Percentiles rank a stretch among this genome's conserved stretches.
These are phyloP conservation scores for Phytophthora hybrid DNA, from an alignment of 352 stramenopile species.

Conservation along the genomic window DNA sequence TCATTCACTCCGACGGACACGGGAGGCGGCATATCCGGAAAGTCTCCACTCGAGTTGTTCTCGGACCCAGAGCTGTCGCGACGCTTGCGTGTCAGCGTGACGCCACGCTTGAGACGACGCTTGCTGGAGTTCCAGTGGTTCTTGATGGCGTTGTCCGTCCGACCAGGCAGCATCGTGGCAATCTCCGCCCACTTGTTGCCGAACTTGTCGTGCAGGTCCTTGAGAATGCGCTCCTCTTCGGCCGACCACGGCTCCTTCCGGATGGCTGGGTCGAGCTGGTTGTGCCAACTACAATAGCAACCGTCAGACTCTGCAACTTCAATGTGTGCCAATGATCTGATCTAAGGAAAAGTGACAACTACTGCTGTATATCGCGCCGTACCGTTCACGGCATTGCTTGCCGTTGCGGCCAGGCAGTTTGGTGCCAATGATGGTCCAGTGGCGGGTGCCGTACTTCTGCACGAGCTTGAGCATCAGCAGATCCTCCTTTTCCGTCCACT, in stretches of 20 bases:
- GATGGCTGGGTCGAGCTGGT: slow-evolving; percentile 94
- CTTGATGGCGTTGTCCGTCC: slow-evolving; percentile 94
- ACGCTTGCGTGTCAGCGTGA: slow-evolving; percentile 33
- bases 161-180: slow-evolving; percentile 86
- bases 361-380: slow-evolving; percentile 2
- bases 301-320: slow-evolving; percentile 5
- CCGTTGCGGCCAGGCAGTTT: slow-evolving; percentile 93
- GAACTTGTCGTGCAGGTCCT: slow-evolving; percentile 76
- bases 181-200: slow-evolving; percentile 94
- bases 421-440: slow-evolving; percentile 98
- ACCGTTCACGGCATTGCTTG: slow-evolving; percentile 96
- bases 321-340: slow-evolving; percentile 10
- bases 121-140: slow-evolving; percentile 94
- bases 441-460: slow-evolving; percentile 93
- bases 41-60: slow-evolving; percentile 7
- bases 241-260: slow-evolving; percentile 93
- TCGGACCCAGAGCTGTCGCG: slow-evolving; percentile 9
- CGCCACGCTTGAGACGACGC: slow-evolving; percentile 67
- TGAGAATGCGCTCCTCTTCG: slow-evolving; percentile 88
- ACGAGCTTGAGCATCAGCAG: slow-evolving; percentile 89
- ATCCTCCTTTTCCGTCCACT: slow-evolving; percentile 92
- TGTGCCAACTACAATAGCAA: slow-evolving; percentile 86
- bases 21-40: slow-evolving; percentile 8
- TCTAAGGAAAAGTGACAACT: background rate
- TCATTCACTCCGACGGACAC: slow-evolving; percentile 5